phyloP scores from a whole-genome alignment of 2,329 filamentous ascomycete genomes.

The Fusarium miscanthi region DNA sequence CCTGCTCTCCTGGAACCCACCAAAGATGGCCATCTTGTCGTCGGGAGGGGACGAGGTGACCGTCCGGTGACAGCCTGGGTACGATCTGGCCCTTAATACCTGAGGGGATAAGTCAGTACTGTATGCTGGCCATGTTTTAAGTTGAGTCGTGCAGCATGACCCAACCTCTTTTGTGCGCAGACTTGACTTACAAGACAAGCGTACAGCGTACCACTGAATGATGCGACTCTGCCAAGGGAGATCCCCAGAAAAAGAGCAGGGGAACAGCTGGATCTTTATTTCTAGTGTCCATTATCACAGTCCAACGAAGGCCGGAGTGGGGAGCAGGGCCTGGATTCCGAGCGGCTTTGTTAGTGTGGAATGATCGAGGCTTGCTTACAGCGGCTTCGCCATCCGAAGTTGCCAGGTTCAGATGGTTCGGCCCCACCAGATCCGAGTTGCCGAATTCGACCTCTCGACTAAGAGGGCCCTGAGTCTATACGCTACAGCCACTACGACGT shows the following conservation, averaged over 20 bases:
- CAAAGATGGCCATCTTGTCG: not conserved
- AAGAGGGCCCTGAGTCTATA: not conserved
- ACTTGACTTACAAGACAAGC: not conserved
- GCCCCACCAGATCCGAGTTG: constrained; percentile 3
- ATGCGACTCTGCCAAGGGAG: not conserved
- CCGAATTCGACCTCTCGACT: not conserved
- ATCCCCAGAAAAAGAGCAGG: not conserved
- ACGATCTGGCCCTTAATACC: not conserved
- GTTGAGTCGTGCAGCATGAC: not conserved
- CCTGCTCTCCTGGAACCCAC: constrained; percentile 2
- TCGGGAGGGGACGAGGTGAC: not conserved
- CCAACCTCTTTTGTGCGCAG: not conserved
- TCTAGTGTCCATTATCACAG: not conserved
- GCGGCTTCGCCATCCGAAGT: not conserved
- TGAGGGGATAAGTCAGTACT: not conserved
- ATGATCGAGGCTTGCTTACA: not conserved
- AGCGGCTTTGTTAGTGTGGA: not conserved
- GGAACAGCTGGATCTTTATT: not conserved
- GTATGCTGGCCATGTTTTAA: not conserved
- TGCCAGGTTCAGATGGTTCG: not conserved
- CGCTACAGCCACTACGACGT: not conserved
- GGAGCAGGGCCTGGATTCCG: not conserved
- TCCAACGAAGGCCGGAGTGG: not conserved
- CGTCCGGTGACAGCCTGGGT: not conserved
- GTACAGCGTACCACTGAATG: not conserved